Base-by-base conservation (phyloP, 495 filamentous ascomycete species). In the Tetracladium marchalianum region DNA sequence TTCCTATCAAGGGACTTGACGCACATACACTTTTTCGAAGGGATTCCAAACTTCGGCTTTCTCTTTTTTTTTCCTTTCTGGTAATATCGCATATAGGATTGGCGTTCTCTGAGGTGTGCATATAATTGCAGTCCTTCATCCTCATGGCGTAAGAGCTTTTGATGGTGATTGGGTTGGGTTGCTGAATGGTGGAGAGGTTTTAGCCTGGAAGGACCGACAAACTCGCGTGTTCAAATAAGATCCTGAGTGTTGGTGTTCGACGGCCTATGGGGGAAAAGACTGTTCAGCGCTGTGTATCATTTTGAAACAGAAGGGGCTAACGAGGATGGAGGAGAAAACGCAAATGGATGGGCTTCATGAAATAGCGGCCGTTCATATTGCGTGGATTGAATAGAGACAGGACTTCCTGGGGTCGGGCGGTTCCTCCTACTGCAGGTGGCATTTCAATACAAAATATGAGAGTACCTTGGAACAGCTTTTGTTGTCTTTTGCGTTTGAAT, bases 61-160 rank as follows among this genome's bases (percentile, higher is more conserved):
- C 22, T 56, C 38, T 47, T 58, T 51, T 58, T 54, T 53, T 47
- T 10, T 33, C 32, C 17, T 40, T 53, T 53, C 43, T 47, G 51
- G 55, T 58, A 58, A 58, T 58, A 54, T 52, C 51, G 55, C 55
- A 58, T 58, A 44, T 36, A 51, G 51, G 43, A 22, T 44, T 47
- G 55, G 55, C 55, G 55, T 51, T 27, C 38, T 44, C 46, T 52
- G 39, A 44, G 42, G 35, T 44, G 19, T 35, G 48, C 54, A 54
- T 54, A 54, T 58, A 58, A 54, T 58, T 56, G 39, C 42, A 43
- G 37, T 37, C 47, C 35, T 31, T 42, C 5, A 11, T 16, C 27
- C n/a, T 10, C 27, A 11, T 16, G 27, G 31, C 22, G 22, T 27
- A 27, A 27, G 7, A 27, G 22, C 22, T 27, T 27, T 27, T 7